Conservation (phyloP, 805 yeast species). For the Metschnikowia cerradonensis region DNA sequence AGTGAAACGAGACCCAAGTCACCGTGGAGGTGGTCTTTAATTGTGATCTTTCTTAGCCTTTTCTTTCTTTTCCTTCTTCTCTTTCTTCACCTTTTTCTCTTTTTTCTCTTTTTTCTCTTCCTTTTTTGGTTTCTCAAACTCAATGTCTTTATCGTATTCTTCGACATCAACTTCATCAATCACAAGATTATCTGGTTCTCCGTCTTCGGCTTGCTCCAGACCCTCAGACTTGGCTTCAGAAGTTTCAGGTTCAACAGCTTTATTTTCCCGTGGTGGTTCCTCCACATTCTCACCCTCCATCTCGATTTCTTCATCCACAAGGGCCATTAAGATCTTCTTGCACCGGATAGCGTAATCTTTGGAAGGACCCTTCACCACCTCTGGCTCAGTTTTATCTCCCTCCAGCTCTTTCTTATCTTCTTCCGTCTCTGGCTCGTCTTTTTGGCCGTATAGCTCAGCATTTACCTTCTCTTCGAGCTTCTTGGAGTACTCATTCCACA, state of each 20-base stretch:
- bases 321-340: slow-evolving; percentile 26
- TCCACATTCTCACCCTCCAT: slow-evolving; percentile 26
- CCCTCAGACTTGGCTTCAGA: background rate
- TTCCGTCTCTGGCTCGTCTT: slow-evolving; percentile 14
- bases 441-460: slow-evolving; percentile 30
- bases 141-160: slow-evolving; percentile 24
- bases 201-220: slow-evolving; percentile 3
- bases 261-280: slow-evolving; percentile 1
- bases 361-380: slow-evolving; percentile 17
- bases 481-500: slow-evolving; percentile 54
- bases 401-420: slow-evolving; percentile 9
- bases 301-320: slow-evolving; percentile 33
- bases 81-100: slow-evolving; percentile 20
- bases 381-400: background rate
- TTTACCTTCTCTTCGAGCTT: slow-evolving; percentile 40
- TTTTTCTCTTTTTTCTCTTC: slow-evolving; percentile 26
- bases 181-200: slow-evolving; percentile 24
- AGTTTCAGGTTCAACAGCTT: too few species aligned
- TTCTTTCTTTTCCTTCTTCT: slow-evolving; percentile 20
- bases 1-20: too few species aligned
- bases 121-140: slow-evolving; percentile 25
- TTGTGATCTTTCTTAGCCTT: slow-evolving; percentile 18
- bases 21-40: background rate
- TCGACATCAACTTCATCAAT: slow-evolving; percentile 44
- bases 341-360: slow-evolving; percentile 42